These are phyloP conservation scores for Stephania yunnanensis DNA, from an alignment of 164 flowering plant species.

Conservation along the genomic window DNA sequence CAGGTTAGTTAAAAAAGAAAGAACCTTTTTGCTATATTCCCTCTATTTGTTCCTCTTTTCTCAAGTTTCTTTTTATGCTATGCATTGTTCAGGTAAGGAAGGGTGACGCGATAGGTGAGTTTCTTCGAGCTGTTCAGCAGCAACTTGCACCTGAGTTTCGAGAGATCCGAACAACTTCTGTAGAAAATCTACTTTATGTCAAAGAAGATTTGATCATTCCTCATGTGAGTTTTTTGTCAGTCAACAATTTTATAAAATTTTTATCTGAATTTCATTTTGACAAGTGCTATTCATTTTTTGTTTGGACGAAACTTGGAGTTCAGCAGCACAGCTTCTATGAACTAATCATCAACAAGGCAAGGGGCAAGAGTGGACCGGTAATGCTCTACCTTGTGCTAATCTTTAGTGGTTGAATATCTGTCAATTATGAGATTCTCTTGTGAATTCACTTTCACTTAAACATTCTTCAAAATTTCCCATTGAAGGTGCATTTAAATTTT, in stretches of 20 bases:
- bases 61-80: not conserved
- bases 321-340: conserved; percentile 99
- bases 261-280: not conserved
- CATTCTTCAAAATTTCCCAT: not conserved
- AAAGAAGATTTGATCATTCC: conserved; percentile 99
- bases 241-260: not conserved
- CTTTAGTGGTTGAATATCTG: not conserved
- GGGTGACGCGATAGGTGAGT: conserved; percentile 88
- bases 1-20: conserved; percentile 42
- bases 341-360: conserved; percentile 85
- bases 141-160: conserved; percentile 99
- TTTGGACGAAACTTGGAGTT: conserved; percentile 12
- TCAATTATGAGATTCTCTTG: not conserved
- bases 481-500: not conserved
- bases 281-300: not conserved
- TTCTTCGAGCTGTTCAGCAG: conserved; percentile 94
- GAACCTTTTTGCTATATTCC: not conserved
- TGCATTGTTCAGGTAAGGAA: conserved; percentile 60
- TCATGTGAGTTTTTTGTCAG: conserved; percentile 44
- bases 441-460: not conserved
- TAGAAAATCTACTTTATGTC: conserved; percentile 93
- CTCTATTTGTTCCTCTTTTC: not conserved
- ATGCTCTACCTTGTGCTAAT: conserved; percentile 6
- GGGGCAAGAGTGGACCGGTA: conserved; percentile 99
- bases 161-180: conserved; percentile 92